phyloP scores from a whole-genome alignment of 1,139 yeast genomes.

The Blastobotrys raffinosifermentans region DNA sequence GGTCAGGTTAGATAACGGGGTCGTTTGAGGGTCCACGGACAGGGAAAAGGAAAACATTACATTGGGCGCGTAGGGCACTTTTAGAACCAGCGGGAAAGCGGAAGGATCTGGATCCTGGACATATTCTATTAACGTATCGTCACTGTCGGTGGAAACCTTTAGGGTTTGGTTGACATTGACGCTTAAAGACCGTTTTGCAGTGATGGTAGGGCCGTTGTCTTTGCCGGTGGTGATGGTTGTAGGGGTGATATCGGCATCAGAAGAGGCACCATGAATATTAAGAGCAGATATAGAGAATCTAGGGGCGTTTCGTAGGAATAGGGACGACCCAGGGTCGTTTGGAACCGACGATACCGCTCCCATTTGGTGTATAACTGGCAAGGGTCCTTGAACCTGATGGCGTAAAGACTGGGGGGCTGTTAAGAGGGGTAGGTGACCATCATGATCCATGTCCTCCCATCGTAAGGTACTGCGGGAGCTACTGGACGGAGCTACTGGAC shows the following conservation, averaged over 20 bases:
- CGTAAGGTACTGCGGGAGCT: too few species aligned
- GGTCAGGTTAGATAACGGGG: conserved; percentile 27
- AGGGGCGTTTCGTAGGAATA: conserved; percentile 19
- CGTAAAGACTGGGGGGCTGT: too few species aligned
- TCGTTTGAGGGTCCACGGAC: conserved; percentile 8
- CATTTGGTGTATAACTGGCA: too few species aligned
- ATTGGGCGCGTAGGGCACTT: conserved; percentile 17
- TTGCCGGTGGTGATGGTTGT: conserved; percentile 2
- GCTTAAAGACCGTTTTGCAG: background rate
- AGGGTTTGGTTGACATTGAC: conserved; percentile 4
- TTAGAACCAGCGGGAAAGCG: conserved; percentile 16
- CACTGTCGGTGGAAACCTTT: conserved; percentile 8
- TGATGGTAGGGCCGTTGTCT: conserved; percentile 1
- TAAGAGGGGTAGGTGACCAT: too few species aligned
- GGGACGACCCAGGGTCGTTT: conserved; percentile 18
- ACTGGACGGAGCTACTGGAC: too few species aligned
- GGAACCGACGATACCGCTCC: conserved; percentile 24
- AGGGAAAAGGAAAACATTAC: conserved; percentile 19
- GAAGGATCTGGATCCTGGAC: conserved; percentile 9
- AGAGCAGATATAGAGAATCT: conserved; percentile 16
- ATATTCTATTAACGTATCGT: conserved; percentile 13
- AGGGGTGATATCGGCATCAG: background rate
- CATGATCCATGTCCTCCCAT: too few species aligned
- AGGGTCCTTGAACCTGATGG: too few species aligned
- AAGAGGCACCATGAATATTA: background rate